Conservation (phyloP, 495 filamentous ascomycete species). For the Pyrenula aspistea region DNA sequence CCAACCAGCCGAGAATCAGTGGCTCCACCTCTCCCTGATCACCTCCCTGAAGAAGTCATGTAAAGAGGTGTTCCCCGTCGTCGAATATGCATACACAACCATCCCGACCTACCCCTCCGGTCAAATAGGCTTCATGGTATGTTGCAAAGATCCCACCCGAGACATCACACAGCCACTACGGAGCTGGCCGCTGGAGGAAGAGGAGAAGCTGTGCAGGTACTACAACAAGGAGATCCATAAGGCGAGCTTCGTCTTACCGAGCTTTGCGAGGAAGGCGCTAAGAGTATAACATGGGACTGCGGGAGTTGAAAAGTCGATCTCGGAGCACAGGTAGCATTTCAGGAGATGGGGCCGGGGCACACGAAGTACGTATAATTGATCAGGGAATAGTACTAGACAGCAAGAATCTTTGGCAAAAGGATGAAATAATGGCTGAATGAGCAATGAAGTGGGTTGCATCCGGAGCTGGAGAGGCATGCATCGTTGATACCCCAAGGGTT, state of each 20-base stretch:
- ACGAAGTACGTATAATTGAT: too few relatives aligned
- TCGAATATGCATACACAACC: constrained; percentile 98
- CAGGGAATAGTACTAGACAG: too few relatives aligned
- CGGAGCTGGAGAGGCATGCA: neutral
- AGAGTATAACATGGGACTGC: constrained; percentile 18
- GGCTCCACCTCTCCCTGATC: constrained; percentile 91
- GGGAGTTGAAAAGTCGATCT: too few relatives aligned
- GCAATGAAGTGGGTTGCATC: neutral
- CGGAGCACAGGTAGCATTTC: neutral
- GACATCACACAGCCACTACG: constrained; percentile 78
- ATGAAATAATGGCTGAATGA: neutral
- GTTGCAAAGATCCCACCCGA: constrained; percentile 79
- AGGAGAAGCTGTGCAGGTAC: constrained; percentile 84
- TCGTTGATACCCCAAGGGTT: neutral
- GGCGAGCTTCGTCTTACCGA: constrained; percentile 86
- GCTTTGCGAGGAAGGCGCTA: constrained; percentile 75
- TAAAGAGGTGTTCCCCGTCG: constrained; percentile 92
- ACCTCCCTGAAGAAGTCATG: constrained; percentile 87
- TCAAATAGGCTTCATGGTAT: constrained; percentile 99
- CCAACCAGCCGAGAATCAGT: constrained; percentile 85
- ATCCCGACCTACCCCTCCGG: constrained; percentile 99
- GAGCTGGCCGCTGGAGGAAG: constrained; percentile 69
- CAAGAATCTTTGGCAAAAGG: neutral
- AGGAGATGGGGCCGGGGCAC: neutral
- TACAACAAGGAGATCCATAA: constrained; percentile 94